Conservation (phyloP, 257 asterid species). For the Gentiana dahurica region DNA sequence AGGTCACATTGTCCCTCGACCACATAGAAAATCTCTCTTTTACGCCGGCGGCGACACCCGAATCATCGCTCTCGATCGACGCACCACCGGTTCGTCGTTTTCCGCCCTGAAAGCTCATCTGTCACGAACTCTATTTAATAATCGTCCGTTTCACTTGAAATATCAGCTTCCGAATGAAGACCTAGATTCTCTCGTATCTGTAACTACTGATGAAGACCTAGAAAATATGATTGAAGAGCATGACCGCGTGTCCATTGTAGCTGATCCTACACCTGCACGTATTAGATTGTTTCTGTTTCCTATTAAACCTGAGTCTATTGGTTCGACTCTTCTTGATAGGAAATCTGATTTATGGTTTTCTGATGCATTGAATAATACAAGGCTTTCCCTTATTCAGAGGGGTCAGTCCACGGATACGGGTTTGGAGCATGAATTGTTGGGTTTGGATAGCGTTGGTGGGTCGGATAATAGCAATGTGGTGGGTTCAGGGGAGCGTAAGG, state of each 20-base stretch:
- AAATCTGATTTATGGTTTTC: constrained; percentile 73
- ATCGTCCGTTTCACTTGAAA: constrained; percentile 61
- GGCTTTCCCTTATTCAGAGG: constrained; percentile 36
- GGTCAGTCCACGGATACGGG: constrained; percentile 57
- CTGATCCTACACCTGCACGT: constrained; percentile 31
- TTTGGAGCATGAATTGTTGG: constrained; percentile 25
- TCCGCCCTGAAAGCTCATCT: constrained; percentile 40
- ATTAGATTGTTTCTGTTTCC: constrained; percentile 71
- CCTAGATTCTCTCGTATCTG: constrained; percentile 75
- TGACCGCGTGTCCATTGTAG: constrained; percentile 24
- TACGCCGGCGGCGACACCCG: constrained; percentile 87
- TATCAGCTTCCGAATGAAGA: constrained; percentile 80
- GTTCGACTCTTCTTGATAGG: constrained; percentile 44
- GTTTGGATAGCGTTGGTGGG: constrained; percentile 19
- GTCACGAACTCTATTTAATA: constrained; percentile 39
- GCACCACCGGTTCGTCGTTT: constrained; percentile 43
- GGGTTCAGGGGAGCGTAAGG: constrained; percentile 16
- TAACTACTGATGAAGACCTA: constrained; percentile 76
- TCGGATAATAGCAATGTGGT: constrained; percentile 27
- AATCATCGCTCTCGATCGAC: constrained; percentile 73
- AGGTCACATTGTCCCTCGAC: constrained; percentile 81
- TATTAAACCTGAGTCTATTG: constrained; percentile 43
- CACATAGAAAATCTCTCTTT: constrained; percentile 55
- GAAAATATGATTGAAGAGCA: constrained; percentile 78
- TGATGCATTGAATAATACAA: constrained; percentile 54